phyloP scores from a whole-genome alignment of 2,329 filamentous ascomycete genomes.

The Calonectria montana region DNA sequence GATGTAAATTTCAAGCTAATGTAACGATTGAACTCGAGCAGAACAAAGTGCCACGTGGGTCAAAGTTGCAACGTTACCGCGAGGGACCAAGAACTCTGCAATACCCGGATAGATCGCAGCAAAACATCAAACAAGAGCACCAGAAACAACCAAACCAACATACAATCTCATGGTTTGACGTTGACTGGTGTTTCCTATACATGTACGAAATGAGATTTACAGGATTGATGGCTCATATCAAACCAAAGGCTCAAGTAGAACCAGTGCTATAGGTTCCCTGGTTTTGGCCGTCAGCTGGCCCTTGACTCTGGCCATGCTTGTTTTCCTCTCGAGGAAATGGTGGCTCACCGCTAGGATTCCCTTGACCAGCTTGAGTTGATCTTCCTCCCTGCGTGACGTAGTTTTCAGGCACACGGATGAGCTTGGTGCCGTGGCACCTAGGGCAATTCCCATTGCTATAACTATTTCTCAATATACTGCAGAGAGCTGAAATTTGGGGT shows the following conservation, averaged over 20 bases:
- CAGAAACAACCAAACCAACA: constrained; percentile 1
- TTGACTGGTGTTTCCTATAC: constrained; percentile 27
- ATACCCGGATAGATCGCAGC: not conserved
- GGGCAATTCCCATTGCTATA: constrained; percentile 25
- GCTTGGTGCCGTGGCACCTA: constrained; percentile 39
- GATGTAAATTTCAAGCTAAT: not conserved
- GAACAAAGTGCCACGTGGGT: not conserved
- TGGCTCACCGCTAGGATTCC: constrained; percentile 14
- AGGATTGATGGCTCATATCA: not conserved
- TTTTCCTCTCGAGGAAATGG: constrained; percentile 27
- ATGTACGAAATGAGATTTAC: constrained; percentile 39
- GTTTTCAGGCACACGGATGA: constrained; percentile 35
- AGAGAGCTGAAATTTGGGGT: not conserved
- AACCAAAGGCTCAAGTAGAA: constrained; percentile 13
- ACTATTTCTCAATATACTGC: constrained; percentile 2
- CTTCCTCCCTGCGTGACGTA: constrained; percentile 30
- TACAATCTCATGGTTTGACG: constrained; percentile 31
- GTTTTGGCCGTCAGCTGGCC: constrained; percentile 26
- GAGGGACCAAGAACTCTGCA: not conserved
- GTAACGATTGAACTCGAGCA: not conserved
- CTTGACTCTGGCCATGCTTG: constrained; percentile 25
- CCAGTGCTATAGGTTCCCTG: constrained; percentile 25
- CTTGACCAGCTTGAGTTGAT: constrained; percentile 19
- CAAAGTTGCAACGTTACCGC: not conserved
- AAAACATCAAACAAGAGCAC: not conserved